phyloP scores from a whole-genome alignment of 2,329 filamentous ascomycete genomes.

The Fusarium anguioides region DNA sequence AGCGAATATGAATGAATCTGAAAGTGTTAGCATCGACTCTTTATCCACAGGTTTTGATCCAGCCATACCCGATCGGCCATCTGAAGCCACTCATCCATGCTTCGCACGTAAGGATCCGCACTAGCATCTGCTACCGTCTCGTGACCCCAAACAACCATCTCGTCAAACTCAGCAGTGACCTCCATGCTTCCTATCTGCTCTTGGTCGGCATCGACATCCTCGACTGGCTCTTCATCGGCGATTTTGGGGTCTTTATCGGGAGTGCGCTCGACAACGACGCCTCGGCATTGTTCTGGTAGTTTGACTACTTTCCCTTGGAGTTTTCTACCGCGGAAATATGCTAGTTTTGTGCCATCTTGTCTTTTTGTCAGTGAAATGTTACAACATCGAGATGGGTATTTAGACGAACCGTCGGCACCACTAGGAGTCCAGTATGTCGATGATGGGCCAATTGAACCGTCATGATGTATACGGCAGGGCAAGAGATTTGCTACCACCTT shows the following conservation, averaged over 20 bases:
- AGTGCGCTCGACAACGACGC: slow-evolving; percentile 64
- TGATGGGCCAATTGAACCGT: slow-evolving; percentile 74
- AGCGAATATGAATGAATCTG: slow-evolving; percentile 42
- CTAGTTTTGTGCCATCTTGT: slow-evolving; percentile 63
- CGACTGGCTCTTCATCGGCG: slow-evolving; percentile 52
- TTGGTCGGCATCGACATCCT: slow-evolving; percentile 57
- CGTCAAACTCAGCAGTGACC: slow-evolving; percentile 75
- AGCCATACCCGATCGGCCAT: slow-evolving; percentile 74
- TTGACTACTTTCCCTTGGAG: slow-evolving; percentile 74
- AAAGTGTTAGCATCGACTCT: slow-evolving; percentile 7
- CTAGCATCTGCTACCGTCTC: slow-evolving; percentile 71
- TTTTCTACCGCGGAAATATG: slow-evolving; percentile 84
- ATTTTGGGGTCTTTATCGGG: slow-evolving; percentile 50
- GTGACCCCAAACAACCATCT: slow-evolving; percentile 86
- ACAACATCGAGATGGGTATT: not conserved
- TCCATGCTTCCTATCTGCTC: slow-evolving; percentile 65
- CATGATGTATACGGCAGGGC: slow-evolving; percentile 83
- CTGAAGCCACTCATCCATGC: slow-evolving; percentile 82
- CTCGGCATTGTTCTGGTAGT: slow-evolving; percentile 78
- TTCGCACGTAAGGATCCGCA: slow-evolving; percentile 77
- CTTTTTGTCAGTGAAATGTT: slow-evolving; percentile 6
- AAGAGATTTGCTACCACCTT: slow-evolving; percentile 75
- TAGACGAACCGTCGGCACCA: slow-evolving; percentile 56
- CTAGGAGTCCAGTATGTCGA: slow-evolving; percentile 77
- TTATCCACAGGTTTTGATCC: not conserved